A percentile compares a stretch with the other conserved stretches of the same genome.
phyloP scores from a whole-genome alignment of 352 stramenopile species.

The Bremia lactucae region DNA sequence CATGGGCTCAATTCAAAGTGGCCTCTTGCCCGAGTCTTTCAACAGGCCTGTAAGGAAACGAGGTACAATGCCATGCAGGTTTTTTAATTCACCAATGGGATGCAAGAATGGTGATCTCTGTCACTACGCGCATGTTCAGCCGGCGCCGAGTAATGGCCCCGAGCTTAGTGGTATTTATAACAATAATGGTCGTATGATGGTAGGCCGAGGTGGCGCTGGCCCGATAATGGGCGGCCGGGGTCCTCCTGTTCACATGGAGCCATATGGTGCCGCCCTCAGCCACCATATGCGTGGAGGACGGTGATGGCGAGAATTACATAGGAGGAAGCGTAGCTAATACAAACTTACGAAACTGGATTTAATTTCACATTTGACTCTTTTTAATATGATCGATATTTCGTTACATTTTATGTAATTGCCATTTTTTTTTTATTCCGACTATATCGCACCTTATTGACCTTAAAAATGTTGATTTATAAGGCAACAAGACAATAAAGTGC shows the following conservation, averaged over 20 bases:
- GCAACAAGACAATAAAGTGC: no score
- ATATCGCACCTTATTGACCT: no score
- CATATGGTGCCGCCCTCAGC: constrained; percentile 29
- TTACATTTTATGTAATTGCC: no score
- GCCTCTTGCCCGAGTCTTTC: constrained; percentile 27
- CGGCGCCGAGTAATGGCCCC: constrained; percentile 24
- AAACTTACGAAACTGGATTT: not conserved
- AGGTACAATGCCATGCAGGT: constrained; percentile 48
- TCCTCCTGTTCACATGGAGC: constrained; percentile 20
- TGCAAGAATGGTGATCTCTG: constrained; percentile 68
- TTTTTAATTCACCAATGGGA: constrained; percentile 48
- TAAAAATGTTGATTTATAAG: no score
- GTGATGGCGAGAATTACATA: constrained; percentile 13
- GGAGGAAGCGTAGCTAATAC: not conserved
- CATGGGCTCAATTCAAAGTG: constrained; percentile 20
- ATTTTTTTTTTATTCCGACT: no score
- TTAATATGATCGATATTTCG: no score
- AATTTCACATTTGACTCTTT: no score
- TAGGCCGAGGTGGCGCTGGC: constrained; percentile 13
- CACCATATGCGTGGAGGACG: constrained; percentile 47
- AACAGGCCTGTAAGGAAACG: constrained; percentile 26
- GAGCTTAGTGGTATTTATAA: constrained; percentile 47
- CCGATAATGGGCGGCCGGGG: constrained; percentile 15
- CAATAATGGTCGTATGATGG: constrained; percentile 26
- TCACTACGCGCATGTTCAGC: constrained; percentile 52